phyloP scores from a whole-genome alignment of 208 protist genomes.

The Strigomonas galati region DNA sequence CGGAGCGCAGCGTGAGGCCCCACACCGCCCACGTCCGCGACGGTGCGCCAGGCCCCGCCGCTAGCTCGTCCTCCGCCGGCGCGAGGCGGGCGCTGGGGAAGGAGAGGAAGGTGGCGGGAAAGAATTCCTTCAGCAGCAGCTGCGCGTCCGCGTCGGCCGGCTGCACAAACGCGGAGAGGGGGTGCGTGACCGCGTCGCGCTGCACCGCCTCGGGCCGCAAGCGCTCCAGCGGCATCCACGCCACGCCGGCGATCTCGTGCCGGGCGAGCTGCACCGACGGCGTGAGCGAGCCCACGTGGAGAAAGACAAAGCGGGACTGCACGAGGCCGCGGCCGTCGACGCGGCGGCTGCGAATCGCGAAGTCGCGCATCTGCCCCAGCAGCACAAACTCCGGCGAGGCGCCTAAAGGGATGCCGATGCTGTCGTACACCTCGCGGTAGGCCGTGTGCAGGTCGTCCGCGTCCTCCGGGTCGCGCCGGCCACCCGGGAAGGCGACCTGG shows the following conservation, averaged over 20 bases:
- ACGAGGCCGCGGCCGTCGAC: slow-evolving; percentile 23
- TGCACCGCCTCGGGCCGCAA: slow-evolving; percentile 27
- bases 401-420: slow-evolving; percentile 54
- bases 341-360: slow-evolving; percentile 29
- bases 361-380: slow-evolving; percentile 63
- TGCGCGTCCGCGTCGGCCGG: slow-evolving; percentile 37
- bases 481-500: slow-evolving; percentile 75
- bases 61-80: slow-evolving; percentile 5
- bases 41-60: slow-evolving; percentile 1
- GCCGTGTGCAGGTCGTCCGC: slow-evolving; percentile 53
- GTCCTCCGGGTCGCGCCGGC: slow-evolving; percentile 64
- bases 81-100: slow-evolving; percentile 47
- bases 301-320: slow-evolving; percentile 75
- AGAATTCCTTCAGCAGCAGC: slow-evolving; percentile 46
- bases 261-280: slow-evolving; percentile 43
- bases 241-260: slow-evolving; percentile 51
- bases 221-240: slow-evolving; percentile 56
- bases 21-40: slow-evolving; percentile 40
- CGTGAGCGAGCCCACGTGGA: slow-evolving; percentile 66
- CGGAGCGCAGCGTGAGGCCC: slow-evolving; percentile 58
- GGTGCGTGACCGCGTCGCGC: slow-evolving; percentile 39
- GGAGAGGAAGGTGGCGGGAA: slow-evolving; percentile 36
- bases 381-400: slow-evolving; percentile 40
- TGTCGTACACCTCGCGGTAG: slow-evolving; percentile 40
- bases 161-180: slow-evolving; percentile 43